A percentile compares a stretch with the other conserved stretches of the same genome.
These are phyloP conservation scores for Diospyros kaki DNA, from an alignment of 148 eudicot genomes.

Conservation along the genomic window DNA sequence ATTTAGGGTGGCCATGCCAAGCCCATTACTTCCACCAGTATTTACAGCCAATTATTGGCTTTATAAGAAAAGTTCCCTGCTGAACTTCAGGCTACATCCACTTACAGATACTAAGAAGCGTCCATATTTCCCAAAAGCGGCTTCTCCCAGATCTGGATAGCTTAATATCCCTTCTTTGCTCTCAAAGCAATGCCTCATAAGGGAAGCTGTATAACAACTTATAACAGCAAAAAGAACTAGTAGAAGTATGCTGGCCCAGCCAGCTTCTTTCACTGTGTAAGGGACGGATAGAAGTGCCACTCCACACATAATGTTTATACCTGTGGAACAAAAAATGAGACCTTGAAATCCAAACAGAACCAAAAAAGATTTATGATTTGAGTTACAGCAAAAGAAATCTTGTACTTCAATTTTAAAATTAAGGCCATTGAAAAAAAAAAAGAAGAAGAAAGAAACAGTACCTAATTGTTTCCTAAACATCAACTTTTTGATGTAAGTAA, in stretches of 20 bases:
- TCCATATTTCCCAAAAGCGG: conserved; percentile 92
- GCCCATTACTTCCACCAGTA: too few relatives aligned
- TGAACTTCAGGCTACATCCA: conserved; percentile 12
- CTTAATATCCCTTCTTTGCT: conserved; percentile 61
- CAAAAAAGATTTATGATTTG: neutral
- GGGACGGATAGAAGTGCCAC: conserved; percentile 91
- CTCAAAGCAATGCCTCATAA: conserved; percentile 84
- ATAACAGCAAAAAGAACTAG: conserved; percentile 65
- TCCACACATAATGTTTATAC: conserved; percentile 81
- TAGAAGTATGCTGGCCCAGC: conserved; percentile 68
- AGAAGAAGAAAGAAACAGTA: neutral
- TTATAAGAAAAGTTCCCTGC: too few relatives aligned
- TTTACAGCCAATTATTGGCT: too few relatives aligned
- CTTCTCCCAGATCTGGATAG: conserved; percentile 93
- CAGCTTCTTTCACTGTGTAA: conserved; percentile 68
- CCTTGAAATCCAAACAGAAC: neutral
- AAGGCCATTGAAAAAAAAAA: neutral
- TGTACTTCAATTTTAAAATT: too few relatives aligned
- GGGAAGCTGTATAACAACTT: conserved; percentile 81
- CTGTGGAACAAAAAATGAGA: conserved; percentile 27
- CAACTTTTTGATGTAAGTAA: neutral
- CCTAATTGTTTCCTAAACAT: neutral
- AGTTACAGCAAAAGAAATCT: neutral
- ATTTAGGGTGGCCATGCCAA: too few relatives aligned
- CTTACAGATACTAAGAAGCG: conserved; percentile 82